phyloP scores from a whole-genome alignment of 108 stramenopile species.

The Nitzschia sp. region DNA sequence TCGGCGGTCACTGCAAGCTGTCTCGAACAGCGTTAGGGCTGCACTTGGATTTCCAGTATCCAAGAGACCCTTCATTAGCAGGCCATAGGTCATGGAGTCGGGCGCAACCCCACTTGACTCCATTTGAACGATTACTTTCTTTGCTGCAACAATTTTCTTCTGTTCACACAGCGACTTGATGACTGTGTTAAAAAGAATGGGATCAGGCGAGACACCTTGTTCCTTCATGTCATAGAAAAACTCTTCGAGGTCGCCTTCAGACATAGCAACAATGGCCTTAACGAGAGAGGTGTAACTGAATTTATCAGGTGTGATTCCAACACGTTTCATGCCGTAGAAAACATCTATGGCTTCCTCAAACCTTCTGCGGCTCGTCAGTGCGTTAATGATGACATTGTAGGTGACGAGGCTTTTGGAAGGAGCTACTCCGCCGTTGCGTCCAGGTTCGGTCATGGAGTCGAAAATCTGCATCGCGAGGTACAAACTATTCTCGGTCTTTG shows the following conservation, averaged over 20 bases:
- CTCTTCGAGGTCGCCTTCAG: slow-evolving; percentile 58
- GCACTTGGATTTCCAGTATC: slow-evolving; percentile 71
- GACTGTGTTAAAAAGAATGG: slow-evolving; percentile 73
- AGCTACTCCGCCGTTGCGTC: neutral
- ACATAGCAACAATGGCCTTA: slow-evolving; percentile 60
- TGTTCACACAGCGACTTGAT: slow-evolving; percentile 68
- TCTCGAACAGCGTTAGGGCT: slow-evolving; percentile 79
- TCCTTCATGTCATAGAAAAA: slow-evolving; percentile 83
- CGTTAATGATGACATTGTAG: slow-evolving; percentile 81
- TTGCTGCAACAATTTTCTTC: slow-evolving; percentile 57
- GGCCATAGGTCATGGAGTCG: slow-evolving; percentile 81
- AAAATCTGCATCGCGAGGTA: slow-evolving; percentile 59
- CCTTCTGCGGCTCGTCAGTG: slow-evolving; percentile 50
- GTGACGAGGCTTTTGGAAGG: slow-evolving; percentile 65
- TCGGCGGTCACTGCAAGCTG: slow-evolving; percentile 61
- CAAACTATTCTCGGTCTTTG: slow-evolving; percentile 52
- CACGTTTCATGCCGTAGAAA: slow-evolving; percentile 55
- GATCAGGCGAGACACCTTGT: slow-evolving; percentile 57
- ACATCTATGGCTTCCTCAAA: slow-evolving; percentile 59
- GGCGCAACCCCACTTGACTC: slow-evolving; percentile 66
- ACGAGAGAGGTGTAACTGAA: slow-evolving; percentile 77
- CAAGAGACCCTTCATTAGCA: slow-evolving; percentile 79
- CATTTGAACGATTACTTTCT: slow-evolving; percentile 77
- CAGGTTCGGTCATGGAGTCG: slow-evolving; percentile 51
- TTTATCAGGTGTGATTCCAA: slow-evolving; percentile 67